Conservation (phyloP, 1,284 basidiomycete species). For the Ustilago tritici region DNA sequence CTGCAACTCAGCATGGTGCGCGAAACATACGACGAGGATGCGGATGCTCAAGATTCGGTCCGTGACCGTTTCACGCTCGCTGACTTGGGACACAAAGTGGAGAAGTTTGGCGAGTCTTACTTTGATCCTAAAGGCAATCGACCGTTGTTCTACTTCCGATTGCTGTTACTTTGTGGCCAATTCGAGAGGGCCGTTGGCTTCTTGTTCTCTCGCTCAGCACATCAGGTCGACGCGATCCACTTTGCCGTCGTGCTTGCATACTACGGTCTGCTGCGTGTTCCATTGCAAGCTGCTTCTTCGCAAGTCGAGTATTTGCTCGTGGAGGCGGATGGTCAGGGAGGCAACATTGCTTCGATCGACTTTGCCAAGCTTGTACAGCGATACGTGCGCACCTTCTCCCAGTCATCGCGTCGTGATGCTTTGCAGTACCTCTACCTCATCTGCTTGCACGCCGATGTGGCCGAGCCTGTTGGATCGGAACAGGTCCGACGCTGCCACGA, state of each 20-base stretch:
- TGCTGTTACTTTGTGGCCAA: constrained; percentile 90
- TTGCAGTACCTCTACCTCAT: constrained; percentile 95
- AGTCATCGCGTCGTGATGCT: constrained; percentile 90
- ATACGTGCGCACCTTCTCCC: constrained; percentile 90
- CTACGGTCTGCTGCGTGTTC: constrained; percentile 89
- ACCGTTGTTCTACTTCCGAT: constrained; percentile 83
- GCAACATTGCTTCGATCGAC: constrained; percentile 73
- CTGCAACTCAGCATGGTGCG: constrained; percentile 85
- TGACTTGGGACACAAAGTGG: constrained; percentile 82
- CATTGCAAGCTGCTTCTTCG: constrained; percentile 81
- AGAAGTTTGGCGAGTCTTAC: constrained; percentile 82
- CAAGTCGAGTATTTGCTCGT: constrained; percentile 72
- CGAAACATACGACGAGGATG: constrained; percentile 68
- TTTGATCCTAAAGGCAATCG: constrained; percentile 83
- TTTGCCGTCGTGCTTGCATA: constrained; percentile 91
- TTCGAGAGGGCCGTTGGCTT: constrained; percentile 94
- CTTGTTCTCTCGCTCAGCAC: constrained; percentile 86
- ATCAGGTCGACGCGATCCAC: constrained; percentile 94
- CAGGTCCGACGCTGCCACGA: constrained; percentile 89
- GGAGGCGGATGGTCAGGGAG: constrained; percentile 35
- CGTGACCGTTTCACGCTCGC: constrained; percentile 77
- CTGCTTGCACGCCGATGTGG: constrained; percentile 79
- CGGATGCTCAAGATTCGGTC: constrained; percentile 56
- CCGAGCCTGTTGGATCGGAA: constrained; percentile 77
- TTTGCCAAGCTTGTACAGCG: constrained; percentile 89